Evolutionary conservation across 106 monocot species (phyloP).

Genomic region (Allium fistulosum): DNA sequence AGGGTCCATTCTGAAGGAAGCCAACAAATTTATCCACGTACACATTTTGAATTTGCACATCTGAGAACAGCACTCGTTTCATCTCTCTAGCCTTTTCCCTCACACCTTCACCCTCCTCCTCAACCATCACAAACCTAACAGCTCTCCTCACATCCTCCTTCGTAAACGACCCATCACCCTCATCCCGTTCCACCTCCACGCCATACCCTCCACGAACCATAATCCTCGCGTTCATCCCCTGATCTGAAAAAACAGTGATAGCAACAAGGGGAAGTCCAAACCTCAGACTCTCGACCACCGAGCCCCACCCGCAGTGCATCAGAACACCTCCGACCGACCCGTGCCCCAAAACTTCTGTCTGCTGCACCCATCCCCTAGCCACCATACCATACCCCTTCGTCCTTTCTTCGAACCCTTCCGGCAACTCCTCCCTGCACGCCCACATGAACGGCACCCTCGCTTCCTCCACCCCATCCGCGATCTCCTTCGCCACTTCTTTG

Average conservation of each 20-base stretch:
- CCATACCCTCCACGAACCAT: background rate
- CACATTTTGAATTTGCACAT: no score
- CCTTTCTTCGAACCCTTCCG: slow-evolving; percentile 3
- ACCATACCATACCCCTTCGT: background rate
- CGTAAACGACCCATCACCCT: slow-evolving; percentile 14
- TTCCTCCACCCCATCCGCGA: slow-evolving; percentile 1
- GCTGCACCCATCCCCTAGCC: slow-evolving; percentile 9
- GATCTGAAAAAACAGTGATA: slow-evolving; percentile 30
- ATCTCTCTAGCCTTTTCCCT: no score
- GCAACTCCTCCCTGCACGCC: background rate
- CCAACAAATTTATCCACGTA: no score
- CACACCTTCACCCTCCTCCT: no score
- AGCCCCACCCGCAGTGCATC: slow-evolving; percentile 8
- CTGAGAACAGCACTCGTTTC: no score
- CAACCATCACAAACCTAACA: no score
- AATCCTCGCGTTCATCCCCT: slow-evolving; percentile 26
- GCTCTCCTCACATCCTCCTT: no score
- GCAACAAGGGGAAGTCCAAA: background rate
- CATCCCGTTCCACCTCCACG: slow-evolving; percentile 32
- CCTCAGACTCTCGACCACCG: slow-evolving; percentile 2
- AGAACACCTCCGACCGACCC: slow-evolving; percentile 3
- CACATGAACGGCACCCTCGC: slow-evolving; percentile 5
- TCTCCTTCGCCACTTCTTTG: background rate
- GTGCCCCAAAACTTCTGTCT: slow-evolving; percentile 4
- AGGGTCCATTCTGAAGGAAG: no score